Percentiles rank a stretch among this genome's conserved stretches.
These are phyloP conservation scores for Dryas integrifolia DNA, from an alignment of 331 rosid species.

Conservation along the genomic window DNA sequence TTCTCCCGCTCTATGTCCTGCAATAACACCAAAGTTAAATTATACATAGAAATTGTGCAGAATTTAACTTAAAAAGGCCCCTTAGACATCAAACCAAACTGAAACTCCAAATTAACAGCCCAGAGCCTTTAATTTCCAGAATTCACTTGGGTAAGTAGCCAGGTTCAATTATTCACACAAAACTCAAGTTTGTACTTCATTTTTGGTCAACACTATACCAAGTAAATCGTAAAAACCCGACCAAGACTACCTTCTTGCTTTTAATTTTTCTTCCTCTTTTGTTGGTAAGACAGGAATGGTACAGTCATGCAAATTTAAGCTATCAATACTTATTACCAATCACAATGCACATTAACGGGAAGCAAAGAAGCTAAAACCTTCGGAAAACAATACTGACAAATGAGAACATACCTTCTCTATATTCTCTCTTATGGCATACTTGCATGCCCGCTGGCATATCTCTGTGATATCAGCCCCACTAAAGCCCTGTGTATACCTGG, in stretches of 20 bases:
- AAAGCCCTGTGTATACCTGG: constrained; percentile 60
- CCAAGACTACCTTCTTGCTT: not conserved
- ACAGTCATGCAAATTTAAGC: not conserved
- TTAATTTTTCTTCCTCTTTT: not conserved
- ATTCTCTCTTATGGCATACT: constrained; percentile 75
- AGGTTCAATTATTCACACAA: not conserved
- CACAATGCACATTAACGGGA: not conserved
- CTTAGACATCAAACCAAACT: too few species aligned
- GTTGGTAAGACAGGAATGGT: not conserved
- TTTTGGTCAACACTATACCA: not conserved
- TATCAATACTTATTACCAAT: not conserved
- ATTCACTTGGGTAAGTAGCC: not conserved
- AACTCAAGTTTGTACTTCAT: not conserved
- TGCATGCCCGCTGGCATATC: constrained; percentile 72
- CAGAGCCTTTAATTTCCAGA: not conserved
- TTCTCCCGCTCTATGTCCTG: constrained; percentile 70
- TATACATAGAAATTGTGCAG: not conserved
- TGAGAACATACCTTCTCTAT: constrained; percentile 54
- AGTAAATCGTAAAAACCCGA: not conserved
- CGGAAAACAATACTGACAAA: not conserved
- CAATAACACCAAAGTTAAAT: not conserved
- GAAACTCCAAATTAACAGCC: constrained; percentile 3
- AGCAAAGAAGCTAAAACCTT: not conserved
- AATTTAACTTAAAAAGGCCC: not conserved
- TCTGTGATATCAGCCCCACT: constrained; percentile 76